Evolutionary conservation across 2,329 filamentous ascomycete species (phyloP).

Genomic region (Lojkania enalia): DNA sequence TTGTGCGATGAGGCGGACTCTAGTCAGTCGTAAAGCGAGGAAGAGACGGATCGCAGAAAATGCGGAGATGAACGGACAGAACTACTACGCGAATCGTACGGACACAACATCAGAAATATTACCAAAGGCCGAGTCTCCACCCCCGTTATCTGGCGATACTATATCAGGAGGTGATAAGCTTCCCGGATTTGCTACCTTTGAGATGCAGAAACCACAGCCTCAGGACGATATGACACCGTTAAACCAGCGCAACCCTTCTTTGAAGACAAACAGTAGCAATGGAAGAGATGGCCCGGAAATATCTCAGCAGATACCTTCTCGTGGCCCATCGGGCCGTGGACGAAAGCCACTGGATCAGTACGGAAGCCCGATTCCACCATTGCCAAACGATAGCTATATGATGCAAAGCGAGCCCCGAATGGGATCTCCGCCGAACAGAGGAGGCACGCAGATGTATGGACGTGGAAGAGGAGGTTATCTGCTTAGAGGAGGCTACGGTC

Average conservation of each 20-base stretch:
- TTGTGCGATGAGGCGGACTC: conserved; percentile 90
- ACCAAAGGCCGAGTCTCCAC: conserved; percentile 57
- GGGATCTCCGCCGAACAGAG: conserved; percentile 47
- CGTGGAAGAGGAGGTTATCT: conserved; percentile 46
- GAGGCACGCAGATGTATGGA: conserved; percentile 33
- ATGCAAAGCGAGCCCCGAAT: conserved; percentile 45
- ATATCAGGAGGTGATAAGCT: conserved; percentile 57
- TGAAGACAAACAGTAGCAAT: conserved; percentile 57
- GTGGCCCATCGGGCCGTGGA: conserved; percentile 41
- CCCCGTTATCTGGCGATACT: conserved; percentile 58
- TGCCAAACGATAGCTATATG: conserved; percentile 50
- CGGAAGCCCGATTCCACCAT: conserved; percentile 59
- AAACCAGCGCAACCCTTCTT: conserved; percentile 65
- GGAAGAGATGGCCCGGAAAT: conserved; percentile 46
- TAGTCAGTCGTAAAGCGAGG: conserved; percentile 89
- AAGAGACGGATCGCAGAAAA: conserved; percentile 91
- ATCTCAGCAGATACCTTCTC: conserved; percentile 39
- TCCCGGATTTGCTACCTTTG: conserved; percentile 66
- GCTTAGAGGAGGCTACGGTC: conserved; percentile 41
- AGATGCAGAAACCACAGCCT: conserved; percentile 62
- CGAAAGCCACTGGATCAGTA: conserved; percentile 63
- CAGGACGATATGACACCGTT: conserved; percentile 71
- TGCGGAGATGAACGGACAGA: conserved; percentile 94
- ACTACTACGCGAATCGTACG: conserved; percentile 68
- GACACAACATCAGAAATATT: conserved; percentile 37